Evolutionary conservation across 2,329 filamentous ascomycete genomes (phyloP).

Genomic region (Hypoxylon sp.): DNA sequence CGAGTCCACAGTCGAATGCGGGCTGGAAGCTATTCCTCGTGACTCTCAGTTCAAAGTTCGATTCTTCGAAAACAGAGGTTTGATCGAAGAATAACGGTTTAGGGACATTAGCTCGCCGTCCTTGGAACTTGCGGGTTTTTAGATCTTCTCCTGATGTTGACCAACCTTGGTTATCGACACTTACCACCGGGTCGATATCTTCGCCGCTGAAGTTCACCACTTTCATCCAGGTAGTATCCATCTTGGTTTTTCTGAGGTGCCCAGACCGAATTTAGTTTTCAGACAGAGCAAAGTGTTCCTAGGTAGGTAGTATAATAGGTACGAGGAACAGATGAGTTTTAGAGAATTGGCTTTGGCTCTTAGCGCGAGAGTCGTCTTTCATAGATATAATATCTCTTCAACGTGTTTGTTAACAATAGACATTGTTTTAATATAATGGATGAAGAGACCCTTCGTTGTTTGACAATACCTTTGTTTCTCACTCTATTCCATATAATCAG

Average conservation of each 20-base stretch:
- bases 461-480: not conserved
- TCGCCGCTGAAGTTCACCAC: conserved; percentile 11
- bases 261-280: not conserved
- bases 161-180: conserved; percentile 33
- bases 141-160: conserved; percentile 16
- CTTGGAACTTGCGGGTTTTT: conserved; percentile 19
- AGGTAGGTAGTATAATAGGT: not conserved
- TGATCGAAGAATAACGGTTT: conserved; percentile 1
- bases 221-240: not conserved
- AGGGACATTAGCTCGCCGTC: conserved; percentile 14
- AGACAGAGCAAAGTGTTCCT: not conserved
- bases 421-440: not conserved
- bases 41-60: not conserved
- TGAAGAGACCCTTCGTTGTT: not conserved
- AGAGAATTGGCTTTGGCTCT: not conserved
- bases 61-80: conserved; percentile 2
- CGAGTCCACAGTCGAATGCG: conserved; percentile 42
- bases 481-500: not conserved
- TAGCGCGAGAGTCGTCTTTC: not conserved
- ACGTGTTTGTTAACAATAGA: not conserved
- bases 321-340: not conserved
- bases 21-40: conserved; percentile 13
- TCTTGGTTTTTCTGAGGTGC: not conserved
- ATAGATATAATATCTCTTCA: not conserved
- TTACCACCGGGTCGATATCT: not conserved